A percentile compares a stretch with the other conserved stretches of the same genome.
Evolutionary conservation across 2,329 filamentous ascomycete species (phyloP).

Genomic region (Pseudomassariella vexata): DNA sequence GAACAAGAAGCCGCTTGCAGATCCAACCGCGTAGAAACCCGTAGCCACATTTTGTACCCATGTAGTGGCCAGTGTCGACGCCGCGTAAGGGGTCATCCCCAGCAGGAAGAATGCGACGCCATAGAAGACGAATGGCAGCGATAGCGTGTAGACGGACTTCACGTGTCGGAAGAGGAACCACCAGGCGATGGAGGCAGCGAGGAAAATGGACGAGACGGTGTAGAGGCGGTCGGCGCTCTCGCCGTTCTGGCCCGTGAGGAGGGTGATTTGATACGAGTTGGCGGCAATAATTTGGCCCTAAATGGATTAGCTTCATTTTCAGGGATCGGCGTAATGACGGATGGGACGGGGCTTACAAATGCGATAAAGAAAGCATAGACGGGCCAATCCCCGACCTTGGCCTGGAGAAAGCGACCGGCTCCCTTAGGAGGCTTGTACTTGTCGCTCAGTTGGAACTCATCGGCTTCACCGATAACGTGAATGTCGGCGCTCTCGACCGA

Average conservation of each 20-base stretch:
- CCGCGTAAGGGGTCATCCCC: constrained; percentile 53
- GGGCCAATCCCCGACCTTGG: constrained; percentile 58
- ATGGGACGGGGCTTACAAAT: neutral
- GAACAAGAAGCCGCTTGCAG: constrained; percentile 57
- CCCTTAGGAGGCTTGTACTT: constrained; percentile 53
- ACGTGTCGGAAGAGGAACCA: constrained; percentile 56
- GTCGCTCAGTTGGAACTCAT: constrained; percentile 49
- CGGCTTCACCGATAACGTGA: too few relatives aligned
- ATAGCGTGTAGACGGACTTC: constrained; percentile 52
- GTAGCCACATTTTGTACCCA: constrained; percentile 58
- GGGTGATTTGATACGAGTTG: constrained; percentile 63
- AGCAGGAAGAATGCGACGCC: constrained; percentile 57
- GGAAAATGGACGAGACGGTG: constrained; percentile 53
- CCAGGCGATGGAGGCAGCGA: constrained; percentile 53
- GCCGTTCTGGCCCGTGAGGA: constrained; percentile 58
- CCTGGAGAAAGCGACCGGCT: constrained; percentile 35
- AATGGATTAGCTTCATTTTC: constrained; percentile 31
- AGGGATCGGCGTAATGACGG: neutral
- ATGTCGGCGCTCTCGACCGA: neutral
- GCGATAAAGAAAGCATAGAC: constrained; percentile 57
- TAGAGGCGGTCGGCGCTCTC: constrained; percentile 55
- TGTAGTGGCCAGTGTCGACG: constrained; percentile 26
- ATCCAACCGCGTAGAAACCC: constrained; percentile 55
- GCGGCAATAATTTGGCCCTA: constrained; percentile 60
- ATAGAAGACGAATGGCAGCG: constrained; percentile 57